Percentiles rank a stretch among this genome's conserved stretches.
phyloP scores from a whole-genome alignment of 345 rosid species.

The Clausena lansium region DNA sequence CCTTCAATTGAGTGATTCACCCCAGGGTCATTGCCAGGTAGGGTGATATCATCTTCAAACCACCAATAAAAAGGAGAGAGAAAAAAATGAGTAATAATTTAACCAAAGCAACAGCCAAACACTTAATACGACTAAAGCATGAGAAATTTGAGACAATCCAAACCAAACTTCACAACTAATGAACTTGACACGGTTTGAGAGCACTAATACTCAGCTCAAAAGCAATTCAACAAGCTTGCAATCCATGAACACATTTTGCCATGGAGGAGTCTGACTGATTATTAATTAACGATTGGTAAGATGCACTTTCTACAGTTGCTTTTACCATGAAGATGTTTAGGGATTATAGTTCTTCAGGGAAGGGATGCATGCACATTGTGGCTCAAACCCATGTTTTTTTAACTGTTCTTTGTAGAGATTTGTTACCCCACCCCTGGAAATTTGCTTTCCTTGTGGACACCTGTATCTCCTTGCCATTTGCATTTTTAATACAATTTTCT shows the following conservation, averaged over 20 bases:
- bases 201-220: not conserved
- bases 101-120: not conserved
- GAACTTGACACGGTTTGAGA: not conserved
- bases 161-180: not conserved
- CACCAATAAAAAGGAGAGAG: conserved; percentile 6
- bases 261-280: not conserved
- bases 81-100: not conserved
- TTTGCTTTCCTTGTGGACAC: not conserved
- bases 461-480: not conserved
- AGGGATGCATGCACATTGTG: not conserved
- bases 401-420: not conserved
- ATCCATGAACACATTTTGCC: not conserved
- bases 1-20: conserved; percentile 23
- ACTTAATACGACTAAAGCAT: not conserved
- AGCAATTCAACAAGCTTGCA: not conserved
- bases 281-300: not conserved
- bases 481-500: too few relatives aligned
- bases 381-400: not conserved
- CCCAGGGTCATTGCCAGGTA: conserved; percentile 38
- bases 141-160: not conserved
- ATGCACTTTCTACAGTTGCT: not conserved
- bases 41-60: conserved; percentile 71
- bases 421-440: not conserved
- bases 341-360: not conserved
- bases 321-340: not conserved